Evolutionary conservation across 495 filamentous ascomycete genomes (phyloP).

Genomic region (Hyaloscypha bicolor): DNA sequence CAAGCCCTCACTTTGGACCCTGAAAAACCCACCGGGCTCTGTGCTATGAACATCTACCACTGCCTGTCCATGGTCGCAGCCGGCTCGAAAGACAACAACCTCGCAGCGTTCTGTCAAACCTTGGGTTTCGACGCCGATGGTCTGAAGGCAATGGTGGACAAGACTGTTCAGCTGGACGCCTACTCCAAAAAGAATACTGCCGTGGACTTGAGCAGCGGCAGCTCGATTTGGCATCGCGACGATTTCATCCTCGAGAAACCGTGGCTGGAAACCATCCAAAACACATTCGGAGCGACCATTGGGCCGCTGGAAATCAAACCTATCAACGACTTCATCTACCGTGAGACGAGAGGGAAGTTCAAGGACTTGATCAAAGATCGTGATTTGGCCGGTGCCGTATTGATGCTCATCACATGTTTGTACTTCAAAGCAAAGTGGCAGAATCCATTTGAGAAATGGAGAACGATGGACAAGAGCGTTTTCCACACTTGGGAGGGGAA

Average conservation of each 20-base stretch:
- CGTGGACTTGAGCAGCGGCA: not conserved
- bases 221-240: not conserved
- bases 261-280: not conserved
- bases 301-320: not conserved
- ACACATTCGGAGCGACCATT: not conserved
- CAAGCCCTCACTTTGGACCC: constrained; percentile 8
- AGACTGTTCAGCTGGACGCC: not conserved
- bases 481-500: constrained; percentile 8
- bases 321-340: constrained; percentile 13
- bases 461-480: not conserved
- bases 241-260: not conserved
- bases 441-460: constrained; percentile 1
- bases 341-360: constrained; percentile 10
- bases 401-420: constrained; percentile 10
- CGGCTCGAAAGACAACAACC: not conserved
- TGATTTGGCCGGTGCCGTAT: not conserved
- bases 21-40: constrained; percentile 1
- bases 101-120: not conserved
- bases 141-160: not conserved
- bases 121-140: not conserved
- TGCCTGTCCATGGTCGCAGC: constrained; percentile 10
- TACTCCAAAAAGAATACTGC: not conserved
- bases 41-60: constrained; percentile 8
- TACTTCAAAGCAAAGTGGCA: constrained; percentile 18
- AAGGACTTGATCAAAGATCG: not conserved